A percentile compares a stretch with the other conserved stretches of the same genome.
These are phyloP conservation scores for Stephania yunnanensis DNA, from an alignment of 164 flowering plant species.

Conservation along the genomic window DNA sequence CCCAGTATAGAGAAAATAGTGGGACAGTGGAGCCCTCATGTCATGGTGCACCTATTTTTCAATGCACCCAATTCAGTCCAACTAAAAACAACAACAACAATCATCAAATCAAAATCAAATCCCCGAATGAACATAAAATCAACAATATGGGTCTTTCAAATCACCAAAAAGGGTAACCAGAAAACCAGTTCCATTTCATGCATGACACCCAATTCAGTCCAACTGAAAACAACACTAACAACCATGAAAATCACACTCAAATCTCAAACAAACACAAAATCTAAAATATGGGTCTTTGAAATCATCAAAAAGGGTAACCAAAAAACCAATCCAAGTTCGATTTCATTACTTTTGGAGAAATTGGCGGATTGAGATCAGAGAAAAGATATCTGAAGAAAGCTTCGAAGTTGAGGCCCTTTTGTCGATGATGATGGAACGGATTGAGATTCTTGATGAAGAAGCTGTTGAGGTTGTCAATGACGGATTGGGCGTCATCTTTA, in stretches of 20 bases:
- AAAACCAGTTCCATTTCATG: not conserved
- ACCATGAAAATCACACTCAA: not conserved
- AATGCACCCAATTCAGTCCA: not conserved
- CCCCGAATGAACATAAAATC: too few relatives aligned
- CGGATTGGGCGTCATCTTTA: conserved; percentile 51
- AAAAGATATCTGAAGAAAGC: not conserved
- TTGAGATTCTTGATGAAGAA: not conserved
- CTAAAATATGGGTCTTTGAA: not conserved
- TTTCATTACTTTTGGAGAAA: not conserved
- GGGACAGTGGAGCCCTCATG: conserved; percentile 1
- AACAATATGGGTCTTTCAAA: not conserved
- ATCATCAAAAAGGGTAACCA: not conserved
- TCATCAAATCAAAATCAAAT: too few relatives aligned
- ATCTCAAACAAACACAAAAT: too few relatives aligned
- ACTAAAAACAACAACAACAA: not conserved
- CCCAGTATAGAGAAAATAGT: not conserved
- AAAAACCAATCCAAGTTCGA: not conserved
- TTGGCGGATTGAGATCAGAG: not conserved
- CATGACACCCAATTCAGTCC: not conserved
- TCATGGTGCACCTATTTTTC: not conserved
- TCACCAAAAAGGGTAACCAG: not conserved
- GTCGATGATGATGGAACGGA: not conserved
- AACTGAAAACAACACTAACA: not conserved
- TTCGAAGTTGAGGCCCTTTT: not conserved
- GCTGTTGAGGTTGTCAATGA: conserved; percentile 35